Conservation (phyloP, 176 grass and related monocot genomes). For the Secale cereale region DNA sequence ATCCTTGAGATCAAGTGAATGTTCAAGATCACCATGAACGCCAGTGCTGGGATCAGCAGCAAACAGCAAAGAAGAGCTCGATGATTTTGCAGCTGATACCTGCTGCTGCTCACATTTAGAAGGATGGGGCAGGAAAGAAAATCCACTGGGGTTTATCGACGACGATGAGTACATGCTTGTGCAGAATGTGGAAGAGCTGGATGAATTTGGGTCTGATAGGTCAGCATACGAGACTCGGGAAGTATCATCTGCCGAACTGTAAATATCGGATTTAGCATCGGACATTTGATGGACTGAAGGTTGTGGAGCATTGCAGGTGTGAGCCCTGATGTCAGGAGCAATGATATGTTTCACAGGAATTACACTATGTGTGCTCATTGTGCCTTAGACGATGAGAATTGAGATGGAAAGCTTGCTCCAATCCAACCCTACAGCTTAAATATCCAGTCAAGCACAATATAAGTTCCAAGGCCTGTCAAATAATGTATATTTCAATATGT, state of each 20-base stretch:
- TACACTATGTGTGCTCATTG: too few species aligned
- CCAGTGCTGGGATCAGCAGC: too few species aligned
- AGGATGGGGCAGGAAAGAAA: too few species aligned
- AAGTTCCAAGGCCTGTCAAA: neutral
- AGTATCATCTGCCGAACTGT: neutral
- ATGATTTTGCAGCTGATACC: too few species aligned
- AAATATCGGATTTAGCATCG: conserved; percentile 3
- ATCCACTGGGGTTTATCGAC: neutral
- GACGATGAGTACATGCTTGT: conserved; percentile 56
- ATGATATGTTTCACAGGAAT: neutral
- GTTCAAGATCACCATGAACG: accelerated
- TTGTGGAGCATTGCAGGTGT: conserved; percentile 36
- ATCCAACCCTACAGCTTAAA: conserved; percentile 12
- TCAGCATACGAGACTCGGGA: conserved; percentile 20
- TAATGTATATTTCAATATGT: neutral
- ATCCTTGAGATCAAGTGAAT: too few species aligned
- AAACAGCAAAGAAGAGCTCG: too few species aligned
- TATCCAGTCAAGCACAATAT: neutral
- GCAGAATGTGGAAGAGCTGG: conserved; percentile 72
- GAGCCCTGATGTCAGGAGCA: conserved; percentile 27
- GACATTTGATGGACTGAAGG: conserved; percentile 37
- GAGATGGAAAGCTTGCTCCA: neutral
- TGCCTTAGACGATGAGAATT: neutral
- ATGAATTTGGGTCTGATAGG: conserved; percentile 30
- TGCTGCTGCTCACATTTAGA: too few species aligned